These are phyloP conservation scores for Colletotrichum abscissum DNA, from an alignment of 2,329 filamentous ascomycete species.

Conservation along the genomic window DNA sequence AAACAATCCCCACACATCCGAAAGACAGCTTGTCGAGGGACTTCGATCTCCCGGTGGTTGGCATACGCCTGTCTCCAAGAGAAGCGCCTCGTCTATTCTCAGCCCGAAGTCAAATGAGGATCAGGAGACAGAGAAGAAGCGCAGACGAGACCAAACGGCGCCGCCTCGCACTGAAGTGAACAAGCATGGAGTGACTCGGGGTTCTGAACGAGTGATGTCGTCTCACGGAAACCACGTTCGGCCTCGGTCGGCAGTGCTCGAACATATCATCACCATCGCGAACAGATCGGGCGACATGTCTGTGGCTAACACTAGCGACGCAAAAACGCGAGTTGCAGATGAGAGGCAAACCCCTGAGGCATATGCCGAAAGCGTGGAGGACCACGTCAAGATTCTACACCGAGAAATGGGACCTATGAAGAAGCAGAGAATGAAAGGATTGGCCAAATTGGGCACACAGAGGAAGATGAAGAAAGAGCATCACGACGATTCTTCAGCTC, in stretches of 20 bases:
- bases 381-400: conserved; percentile 4
- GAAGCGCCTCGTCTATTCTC: neutral
- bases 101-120: neutral
- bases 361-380: neutral
- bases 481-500: neutral
- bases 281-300: neutral
- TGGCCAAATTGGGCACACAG: neutral
- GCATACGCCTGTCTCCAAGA: neutral
- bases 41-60: neutral
- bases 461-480: neutral
- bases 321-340: neutral
- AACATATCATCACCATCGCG: conserved; percentile 1
- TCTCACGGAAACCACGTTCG: neutral
- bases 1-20: neutral
- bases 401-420: neutral
- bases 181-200: neutral
- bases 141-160: neutral
- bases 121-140: conserved; percentile 5
- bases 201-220: too few species aligned
- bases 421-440: neutral
- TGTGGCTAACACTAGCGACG: neutral
- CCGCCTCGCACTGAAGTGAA: neutral
- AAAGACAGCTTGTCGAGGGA: neutral
- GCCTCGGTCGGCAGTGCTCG: neutral
- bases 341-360: neutral